Conservation (phyloP, 116 monocot species). For the Thalassia testudinum region DNA sequence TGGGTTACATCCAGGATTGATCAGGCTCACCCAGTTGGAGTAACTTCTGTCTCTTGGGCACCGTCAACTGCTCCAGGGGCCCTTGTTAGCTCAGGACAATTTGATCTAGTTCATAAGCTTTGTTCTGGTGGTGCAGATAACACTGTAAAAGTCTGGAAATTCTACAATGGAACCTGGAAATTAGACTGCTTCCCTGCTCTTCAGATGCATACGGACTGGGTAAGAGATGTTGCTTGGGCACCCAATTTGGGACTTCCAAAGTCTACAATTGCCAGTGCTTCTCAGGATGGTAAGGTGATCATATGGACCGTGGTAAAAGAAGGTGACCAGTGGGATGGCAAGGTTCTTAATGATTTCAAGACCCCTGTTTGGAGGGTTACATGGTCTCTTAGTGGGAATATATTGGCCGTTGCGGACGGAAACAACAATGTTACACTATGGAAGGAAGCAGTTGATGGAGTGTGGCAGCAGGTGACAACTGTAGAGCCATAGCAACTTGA, state of each 20-base stretch:
- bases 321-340: constrained; percentile 64
- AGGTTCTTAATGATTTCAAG: constrained; percentile 40
- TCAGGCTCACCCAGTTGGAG: background rate
- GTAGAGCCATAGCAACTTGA: no score
- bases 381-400: constrained; percentile 56
- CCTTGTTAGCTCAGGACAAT: background rate
- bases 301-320: constrained; percentile 54
- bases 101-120: background rate
- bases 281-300: constrained; percentile 62
- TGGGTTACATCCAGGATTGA: background rate
- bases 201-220: constrained; percentile 57
- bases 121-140: constrained; percentile 33
- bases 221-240: constrained; percentile 70
- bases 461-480: no score
- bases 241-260: constrained; percentile 62
- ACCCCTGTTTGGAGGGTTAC: constrained; percentile 60
- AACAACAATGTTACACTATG: no score
- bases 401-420: constrained; percentile 48
- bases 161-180: constrained; percentile 52
- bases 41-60: background rate
- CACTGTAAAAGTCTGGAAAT: constrained; percentile 75
- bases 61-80: background rate
- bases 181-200: constrained; percentile 66
- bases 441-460: no score
- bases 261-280: constrained; percentile 60